Percentiles rank a stretch among this genome's conserved stretches.
phyloP scores from a whole-genome alignment of 1,284 basidiomycete genomes.

The Papiliotrema fonsecae region DNA sequence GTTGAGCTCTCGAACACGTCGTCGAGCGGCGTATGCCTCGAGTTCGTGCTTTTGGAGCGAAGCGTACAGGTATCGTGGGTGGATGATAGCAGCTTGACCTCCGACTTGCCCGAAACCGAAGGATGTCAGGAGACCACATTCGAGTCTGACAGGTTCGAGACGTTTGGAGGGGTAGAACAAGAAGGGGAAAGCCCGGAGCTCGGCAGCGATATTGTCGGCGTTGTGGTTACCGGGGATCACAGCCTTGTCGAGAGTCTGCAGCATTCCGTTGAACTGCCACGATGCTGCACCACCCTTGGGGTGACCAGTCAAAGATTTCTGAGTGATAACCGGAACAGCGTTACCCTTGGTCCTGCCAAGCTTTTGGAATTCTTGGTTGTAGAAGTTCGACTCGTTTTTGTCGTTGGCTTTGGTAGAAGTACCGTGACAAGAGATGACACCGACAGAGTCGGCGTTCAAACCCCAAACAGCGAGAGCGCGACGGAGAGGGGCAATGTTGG shows the following conservation, averaged over 20 bases:
- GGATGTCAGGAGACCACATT: constrained; percentile 87
- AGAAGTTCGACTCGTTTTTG: constrained; percentile 95
- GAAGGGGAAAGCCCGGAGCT: constrained; percentile 82
- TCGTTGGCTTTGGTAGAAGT: constrained; percentile 97
- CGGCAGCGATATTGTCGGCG: constrained; percentile 90
- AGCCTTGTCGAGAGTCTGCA: constrained; percentile 80
- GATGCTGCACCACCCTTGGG: constrained; percentile 96
- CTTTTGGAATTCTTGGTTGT: constrained; percentile 87
- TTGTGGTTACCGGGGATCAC: constrained; percentile 96
- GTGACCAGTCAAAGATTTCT: constrained; percentile 94
- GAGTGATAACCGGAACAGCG: constrained; percentile 92
- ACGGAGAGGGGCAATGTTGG: constrained; percentile 80
- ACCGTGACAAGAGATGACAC: constrained; percentile 55
- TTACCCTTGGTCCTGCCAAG: constrained; percentile 88
- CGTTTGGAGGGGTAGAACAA: constrained; percentile 97
- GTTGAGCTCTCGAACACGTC: constrained; percentile 64
- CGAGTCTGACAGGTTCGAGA: constrained; percentile 87
- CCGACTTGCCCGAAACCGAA: constrained; percentile 99
- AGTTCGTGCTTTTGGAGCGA: constrained; percentile 70
- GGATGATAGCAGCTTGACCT: constrained; percentile 79
- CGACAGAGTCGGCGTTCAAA: constrained; percentile 82
- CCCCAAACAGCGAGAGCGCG: constrained; percentile 96
- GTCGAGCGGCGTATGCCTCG: constrained; percentile 66
- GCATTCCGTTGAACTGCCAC: constrained; percentile 92
- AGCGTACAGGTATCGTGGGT: constrained; percentile 88